Base-by-base conservation (phyloP, 2,329 filamentous ascomycete species). In the Pleoardoris graminearum region DNA sequence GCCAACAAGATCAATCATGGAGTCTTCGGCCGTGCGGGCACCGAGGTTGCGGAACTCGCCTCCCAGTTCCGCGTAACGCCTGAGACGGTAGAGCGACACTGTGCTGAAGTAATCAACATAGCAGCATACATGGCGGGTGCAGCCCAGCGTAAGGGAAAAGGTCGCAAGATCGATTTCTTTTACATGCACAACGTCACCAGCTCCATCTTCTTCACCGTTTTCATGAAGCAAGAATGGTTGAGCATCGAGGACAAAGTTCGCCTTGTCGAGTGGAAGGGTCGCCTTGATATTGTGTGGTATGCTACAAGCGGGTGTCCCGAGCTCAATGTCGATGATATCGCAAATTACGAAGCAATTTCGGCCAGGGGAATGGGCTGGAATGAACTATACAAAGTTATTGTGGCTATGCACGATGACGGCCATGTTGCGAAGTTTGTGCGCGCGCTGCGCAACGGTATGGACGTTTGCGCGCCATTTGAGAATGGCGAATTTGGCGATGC, bases 381-480 rank as follows among this genome's bases (percentile, higher is more conserved):
- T 0, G 59, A 62, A 7, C 36, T 74, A 3, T 75, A 56, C 54
- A 12, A 33, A 0, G 62, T 44, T 1, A 57, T 70, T 5, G 62
- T 48, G 16, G 41, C 52, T 10, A 30, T 50, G 12, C 64, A 68
- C 35, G 73, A 75, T 36, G 73, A 76, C 35, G 72, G 72, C 0
- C 73, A 76, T 54, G 60, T 63, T 0, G 67, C 61, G 33, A 76
- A 76, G 58, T 67, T 73, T 29, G 50, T 73, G 4, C 62, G 72
- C 3, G 71, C 71, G 0, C 25, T 72, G 36, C 70, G 70, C 54
- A 69, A 68, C 46, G 73, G 66, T 3, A 57, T 55, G 39, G 32
- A 53, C 14, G 30, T 32, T 5, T 29, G 32, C 23, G 48, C 42
- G 14, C 7, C 11, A 16, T 55, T 51, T 41, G 55, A 58, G 42